Evolutionary conservation across 768 basidiomycete genomes (phyloP).

Genomic region (Pisolithus orientalis): DNA sequence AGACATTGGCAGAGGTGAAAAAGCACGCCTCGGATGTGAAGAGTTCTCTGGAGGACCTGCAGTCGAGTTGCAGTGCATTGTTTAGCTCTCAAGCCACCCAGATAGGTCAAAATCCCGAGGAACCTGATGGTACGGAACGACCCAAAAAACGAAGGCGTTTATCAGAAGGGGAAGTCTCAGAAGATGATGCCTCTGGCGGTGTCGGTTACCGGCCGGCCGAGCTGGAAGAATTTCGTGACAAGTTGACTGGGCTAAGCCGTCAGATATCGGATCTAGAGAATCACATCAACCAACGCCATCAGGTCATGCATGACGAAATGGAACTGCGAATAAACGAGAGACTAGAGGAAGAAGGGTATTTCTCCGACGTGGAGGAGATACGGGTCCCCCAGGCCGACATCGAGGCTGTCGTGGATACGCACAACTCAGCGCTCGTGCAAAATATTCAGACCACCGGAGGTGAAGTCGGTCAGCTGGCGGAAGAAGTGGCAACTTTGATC

Average conservation of each 20-base stretch:
- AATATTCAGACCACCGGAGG: constrained; percentile 13
- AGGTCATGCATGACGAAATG: constrained; percentile 22
- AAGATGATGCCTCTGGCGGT: background rate
- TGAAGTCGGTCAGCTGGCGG: constrained; percentile 27
- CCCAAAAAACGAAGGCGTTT: constrained; percentile 24
- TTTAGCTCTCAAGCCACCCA: constrained; percentile 10
- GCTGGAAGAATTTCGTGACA: constrained; percentile 23
- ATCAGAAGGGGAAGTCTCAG: constrained; percentile 3
- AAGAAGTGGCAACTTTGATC: constrained; percentile 28
- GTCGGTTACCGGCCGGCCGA: constrained; percentile 7
- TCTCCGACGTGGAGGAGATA: constrained; percentile 12
- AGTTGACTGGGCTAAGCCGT: constrained; percentile 21
- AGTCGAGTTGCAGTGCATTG: constrained; percentile 15
- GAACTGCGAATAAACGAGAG: constrained; percentile 25
- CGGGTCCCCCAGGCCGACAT: constrained; percentile 15
- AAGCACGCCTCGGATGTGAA: constrained; percentile 28
- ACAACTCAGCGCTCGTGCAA: constrained; percentile 12
- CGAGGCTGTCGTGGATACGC: constrained; percentile 21
- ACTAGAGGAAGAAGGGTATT: constrained; percentile 20
- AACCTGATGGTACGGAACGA: constrained; percentile 14
- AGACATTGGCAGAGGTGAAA: constrained; percentile 18
- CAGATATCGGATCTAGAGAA: constrained; percentile 31
- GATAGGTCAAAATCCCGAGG: constrained; percentile 1
- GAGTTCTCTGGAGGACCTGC: constrained; percentile 16
- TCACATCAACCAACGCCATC: constrained; percentile 30